Base-by-base conservation (phyloP, 2,329 filamentous ascomycete genomes). In the Cercospora sp. region DNA sequence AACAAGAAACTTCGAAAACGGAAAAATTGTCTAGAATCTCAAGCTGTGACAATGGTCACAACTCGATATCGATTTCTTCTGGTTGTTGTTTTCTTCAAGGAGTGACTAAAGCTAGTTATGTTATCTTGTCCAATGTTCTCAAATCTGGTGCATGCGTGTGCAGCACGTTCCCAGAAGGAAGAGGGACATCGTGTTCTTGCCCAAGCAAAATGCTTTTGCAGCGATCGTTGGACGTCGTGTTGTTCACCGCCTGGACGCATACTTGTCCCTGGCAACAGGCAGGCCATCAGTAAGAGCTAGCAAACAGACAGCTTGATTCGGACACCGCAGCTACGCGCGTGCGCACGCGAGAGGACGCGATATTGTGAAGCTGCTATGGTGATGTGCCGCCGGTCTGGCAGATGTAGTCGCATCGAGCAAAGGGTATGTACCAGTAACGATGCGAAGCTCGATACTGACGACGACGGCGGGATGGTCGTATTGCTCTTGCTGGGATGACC, bases 21-120 rank as follows among this genome's bases (percentile, higher is more conserved):
- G 30, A 36, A 36, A 16, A 30, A 28, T 28, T 18, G 9, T 36
- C 28, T 36, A 59, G 55, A 59, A 33, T 59, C 28, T 59, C 55
- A 59, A 59, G 55, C 28, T 59, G 55, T n/a, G 23, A 28, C 60
- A 13, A 48, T 7, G 28, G 40, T 31, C 40, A 12, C 31, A 58
- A 36, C 51, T 42, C 31, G 53, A 40, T 40, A 60, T 64, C 65
- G 66, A 68, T 68, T 68, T 68, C 66, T 68, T 64, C 66, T 60
- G 28, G 45, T 48, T 55, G 42, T 48, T 53, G 48, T 28, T 45
- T 55, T 57, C 23, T n/a, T 42, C 55, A 67, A 68, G 20, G 66
- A 68, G 61, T 61, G 66, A 68, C 66, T 68, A 64, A 55, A 68
- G 66, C 66, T 68, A 61, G 28, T 26, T 64, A n/a, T 55, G 48